Evolutionary conservation across 2,329 filamentous ascomycete species (phyloP), one percentile per base, ranked within the genome.

Genomic region (Xenosphaeropsis pyriputrescens): DNA sequence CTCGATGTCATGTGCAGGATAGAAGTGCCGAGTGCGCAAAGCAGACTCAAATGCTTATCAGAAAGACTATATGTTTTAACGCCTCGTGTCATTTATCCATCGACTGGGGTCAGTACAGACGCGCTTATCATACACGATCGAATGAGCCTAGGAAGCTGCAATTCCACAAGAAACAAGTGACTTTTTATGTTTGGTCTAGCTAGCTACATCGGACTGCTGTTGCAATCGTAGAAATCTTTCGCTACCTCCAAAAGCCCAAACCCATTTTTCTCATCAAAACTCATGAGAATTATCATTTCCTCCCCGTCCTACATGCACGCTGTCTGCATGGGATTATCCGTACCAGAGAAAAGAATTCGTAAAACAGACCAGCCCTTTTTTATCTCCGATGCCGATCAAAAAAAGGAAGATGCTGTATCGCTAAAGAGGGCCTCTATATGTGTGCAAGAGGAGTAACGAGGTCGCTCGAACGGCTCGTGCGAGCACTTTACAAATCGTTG

Each of bases 401-500:
- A 19, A 26, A 26, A 26, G 22, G 30, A 32, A 32, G 30, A 32
- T 32, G 30, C 16, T 32, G 30, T 32, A 32, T 32, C 30, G 30
- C 30, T 32, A 17, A 32, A 32, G 30, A 32, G 30, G 16, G 30
- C 30, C 30, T 32, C 30, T 32, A 32, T 15, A 17, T 14, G 4
- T 15, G 16, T 32, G 43, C 42, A 40, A 43, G 45, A 45, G 42
- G 44, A 47, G 43, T 45, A 17, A 32, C 14, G n/a, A 32, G n/a
- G 30, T 17, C 30, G 30, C 16, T 32, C 16, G 30, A 32, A 15
- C 6, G 4, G n/a, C 14, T 17, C 14, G 16, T 29, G 42, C 22
- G 34, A 37, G 40, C 36, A 38, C 29, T 48, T 44, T 57, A 58
- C 46, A 58, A 44, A 43, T 78, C 73, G 49, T 85, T 77, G 52